Base-by-base conservation (phyloP, 441 rosid species). In the Bocquillonia castaneifolia region DNA sequence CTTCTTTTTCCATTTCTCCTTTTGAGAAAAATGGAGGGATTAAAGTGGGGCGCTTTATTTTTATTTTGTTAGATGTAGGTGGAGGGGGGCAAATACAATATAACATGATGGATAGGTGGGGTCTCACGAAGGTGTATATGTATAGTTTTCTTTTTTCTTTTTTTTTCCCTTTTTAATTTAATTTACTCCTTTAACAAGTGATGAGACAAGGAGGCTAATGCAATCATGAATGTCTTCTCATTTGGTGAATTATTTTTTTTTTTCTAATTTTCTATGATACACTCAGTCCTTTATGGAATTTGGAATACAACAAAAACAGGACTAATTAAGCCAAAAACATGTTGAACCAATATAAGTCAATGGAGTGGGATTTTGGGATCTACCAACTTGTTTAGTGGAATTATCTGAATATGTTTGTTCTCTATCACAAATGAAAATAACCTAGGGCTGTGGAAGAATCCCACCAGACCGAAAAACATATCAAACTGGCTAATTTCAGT, bases 121-220 rank as follows among this genome's bases (percentile, higher is more conserved):
- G 75, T 70, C 61, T n/a, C 10, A 51, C 57, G 75, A 83, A 76
- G 80, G 73, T 83, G 78, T 75, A 84, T 78, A 79, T 84, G 85
- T 81, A 78, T 81, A 80, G 78, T 72, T 54, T 68, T 66, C 61
- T 34, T 51, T 54, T 51, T 64, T n/a, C n/a, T n/a, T n/a, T n/a
- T n/a, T n/a, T n/a, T n/a, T n/a, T n/a, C n/a, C n/a, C n/a, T n/a
- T n/a, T n/a, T n/a, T n/a, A n/a, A n/a, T n/a, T n/a, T n/a, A n/a
- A n/a, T n/a, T 62, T n/a, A 64, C 57, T 75, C 70, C 68, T 78
- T 73, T 67, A 50, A 60, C 40, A 54, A 76, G 75, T 74, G 64
- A 69, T 42, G 80, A 72, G 72, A 58, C 77, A 74, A 62, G 52
- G 72, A 56, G 76, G 55, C 65, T 64, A 57, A 52, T 70, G 86